Base-by-base conservation (phyloP, 148 eudicot species). In the Amaranthus hypochondriacus region DNA sequence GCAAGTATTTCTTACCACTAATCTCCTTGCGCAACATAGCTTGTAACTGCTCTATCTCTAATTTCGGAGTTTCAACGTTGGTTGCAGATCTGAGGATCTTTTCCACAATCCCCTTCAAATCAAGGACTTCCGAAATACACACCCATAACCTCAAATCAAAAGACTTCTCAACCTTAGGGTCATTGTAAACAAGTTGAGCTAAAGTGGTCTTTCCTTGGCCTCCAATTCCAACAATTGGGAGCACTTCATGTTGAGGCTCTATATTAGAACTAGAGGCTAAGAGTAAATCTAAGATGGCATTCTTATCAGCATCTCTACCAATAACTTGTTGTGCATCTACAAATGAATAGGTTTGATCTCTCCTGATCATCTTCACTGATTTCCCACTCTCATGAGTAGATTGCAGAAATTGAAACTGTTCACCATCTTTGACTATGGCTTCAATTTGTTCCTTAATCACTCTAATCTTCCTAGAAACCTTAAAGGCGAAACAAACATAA, bases 261-360 rank as follows among this genome's bases (percentile, higher is more conserved):
- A 14, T 13, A 14, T 61, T 60, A 9, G 9, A 53, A 8, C 3
- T 6, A 42, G 66, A 39, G 15, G 49, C 12, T 56, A 18, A 28
- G 2, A 74, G 28, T 1, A 59, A 56, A 15, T 43, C 48, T 18
- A 78, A 47, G 64, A 82, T 54, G 46, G 67, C 59, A 10, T 78
- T 66, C 63, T 21, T 82, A 48, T 81, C 80, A 5, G 15, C 67
- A 2, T 81, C 78, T 62, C 77, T 57, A 11, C 83, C 84, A 46
- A 77, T 73, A 46, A 81, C 71, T 47, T 64, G 71, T 0, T 56
- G 47, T 7, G 7, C 61, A 62, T 54, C 53, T 21, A 73, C 54
- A n/a, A 72, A 72, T 11, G 77, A 76, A 39, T 28, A 54, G 10
- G 77, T 76, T 68, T 66, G 10, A 43, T 68, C 62, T 63, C 74